phyloP scores from a whole-genome alignment of 805 yeast genomes.

The Candida silvicultrix region DNA sequence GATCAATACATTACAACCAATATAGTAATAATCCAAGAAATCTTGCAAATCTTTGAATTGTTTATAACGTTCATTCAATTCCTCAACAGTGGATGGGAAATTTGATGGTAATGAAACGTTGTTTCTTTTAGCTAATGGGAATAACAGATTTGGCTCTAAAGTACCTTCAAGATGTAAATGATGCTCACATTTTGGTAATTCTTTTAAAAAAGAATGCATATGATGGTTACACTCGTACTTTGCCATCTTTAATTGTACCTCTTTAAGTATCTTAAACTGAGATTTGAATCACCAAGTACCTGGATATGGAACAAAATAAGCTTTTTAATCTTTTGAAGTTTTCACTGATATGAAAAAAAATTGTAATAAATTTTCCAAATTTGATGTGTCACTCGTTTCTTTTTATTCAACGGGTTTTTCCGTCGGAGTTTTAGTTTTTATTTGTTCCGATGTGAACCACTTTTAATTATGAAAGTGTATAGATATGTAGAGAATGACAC shows the following conservation, averaged over 20 bases:
- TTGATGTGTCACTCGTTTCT: background rate
- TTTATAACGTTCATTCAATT: constrained; percentile 50
- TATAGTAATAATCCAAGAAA: constrained; percentile 71
- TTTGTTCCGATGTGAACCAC: too few species aligned
- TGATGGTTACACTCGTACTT: constrained; percentile 27
- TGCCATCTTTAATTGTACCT: constrained; percentile 15
- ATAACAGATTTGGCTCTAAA: constrained; percentile 65
- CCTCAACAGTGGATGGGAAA: constrained; percentile 57
- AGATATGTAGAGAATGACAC: too few species aligned
- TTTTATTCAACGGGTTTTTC: background rate
- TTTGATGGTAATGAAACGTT: constrained; percentile 49
- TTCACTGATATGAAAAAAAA: too few species aligned
- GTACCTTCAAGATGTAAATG: constrained; percentile 85
- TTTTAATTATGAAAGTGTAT: too few species aligned
- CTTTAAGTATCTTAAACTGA: background rate
- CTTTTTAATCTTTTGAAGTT: too few species aligned
- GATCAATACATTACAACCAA: constrained; percentile 73
- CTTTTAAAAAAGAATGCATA: constrained; percentile 49
- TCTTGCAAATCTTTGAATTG: constrained; percentile 67
- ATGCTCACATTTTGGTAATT: constrained; percentile 83
- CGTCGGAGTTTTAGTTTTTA: too few species aligned
- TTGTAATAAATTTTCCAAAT: too few species aligned
- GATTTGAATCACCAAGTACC: too few species aligned
- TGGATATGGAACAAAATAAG: background rate
- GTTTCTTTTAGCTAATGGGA: constrained; percentile 64